phyloP scores from a whole-genome alignment of 176 grass and related monocot genomes.

The Oryza officinalis region DNA sequence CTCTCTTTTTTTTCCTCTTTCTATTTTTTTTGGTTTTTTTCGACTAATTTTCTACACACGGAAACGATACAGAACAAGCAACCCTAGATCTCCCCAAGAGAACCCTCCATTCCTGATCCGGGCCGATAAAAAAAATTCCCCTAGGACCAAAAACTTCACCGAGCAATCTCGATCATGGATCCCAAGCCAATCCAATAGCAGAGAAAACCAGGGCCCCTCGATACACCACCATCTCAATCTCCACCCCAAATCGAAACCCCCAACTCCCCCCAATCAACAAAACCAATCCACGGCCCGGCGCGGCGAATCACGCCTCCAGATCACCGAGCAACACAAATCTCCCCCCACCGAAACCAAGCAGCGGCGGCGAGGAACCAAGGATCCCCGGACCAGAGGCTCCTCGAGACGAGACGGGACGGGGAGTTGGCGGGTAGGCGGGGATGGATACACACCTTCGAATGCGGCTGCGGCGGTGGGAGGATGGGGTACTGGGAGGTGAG shows the following conservation, averaged over 20 bases:
- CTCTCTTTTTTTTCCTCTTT: not conserved
- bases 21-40: not conserved
- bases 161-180: slow-evolving; percentile 74
- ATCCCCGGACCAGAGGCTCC: slow-evolving; percentile 1
- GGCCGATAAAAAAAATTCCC: slow-evolving; percentile 67
- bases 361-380: not conserved
- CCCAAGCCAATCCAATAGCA: slow-evolving; percentile 37
- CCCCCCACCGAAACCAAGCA: not conserved
- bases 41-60: slow-evolving; percentile 19
- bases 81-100: slow-evolving; percentile 57
- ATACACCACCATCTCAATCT: not conserved
- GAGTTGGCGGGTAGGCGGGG: not conserved
- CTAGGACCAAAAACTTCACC: slow-evolving; percentile 89
- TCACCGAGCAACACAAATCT: not conserved
- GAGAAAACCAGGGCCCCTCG: slow-evolving; percentile 18
- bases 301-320: slow-evolving; percentile 26
- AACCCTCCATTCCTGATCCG: slow-evolving; percentile 81
- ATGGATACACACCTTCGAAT: slow-evolving; percentile 31
- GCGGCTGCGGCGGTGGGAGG: slow-evolving; percentile 31
- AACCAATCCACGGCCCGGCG: not conserved
- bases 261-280: not conserved
- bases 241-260: slow-evolving; percentile 22
- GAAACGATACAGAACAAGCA: slow-evolving; percentile 21
- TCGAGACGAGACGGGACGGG: not conserved
- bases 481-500: not conserved